Base-by-base conservation (phyloP, 495 filamentous ascomycete genomes). In the Sabuloglossum arenarium region DNA sequence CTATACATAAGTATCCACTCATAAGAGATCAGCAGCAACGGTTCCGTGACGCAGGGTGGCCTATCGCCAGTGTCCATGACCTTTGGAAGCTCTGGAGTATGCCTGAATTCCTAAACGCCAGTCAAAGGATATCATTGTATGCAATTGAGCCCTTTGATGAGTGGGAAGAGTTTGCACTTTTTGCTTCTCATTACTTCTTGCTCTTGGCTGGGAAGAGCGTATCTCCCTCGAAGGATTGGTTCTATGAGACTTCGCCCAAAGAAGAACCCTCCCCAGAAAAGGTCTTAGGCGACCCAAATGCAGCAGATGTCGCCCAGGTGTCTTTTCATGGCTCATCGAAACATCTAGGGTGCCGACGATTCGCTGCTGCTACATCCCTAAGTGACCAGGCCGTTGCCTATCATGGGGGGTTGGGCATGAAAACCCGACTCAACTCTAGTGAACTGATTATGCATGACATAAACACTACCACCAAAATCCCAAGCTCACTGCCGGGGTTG, bases 121-220 rank as follows among this genome's bases (percentile, higher is more conserved):
- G 70, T 0, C 73, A 82, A 47, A 73, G 82, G 55, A 65, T 60
- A 16, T 61, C 63, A 25, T 67, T 94, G 24, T 82, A 94, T 57
- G 62, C 63, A 0, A 65, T 84, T 29, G 89, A 95, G 64, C 79
- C 81, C 21, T 95, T 96, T 65, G 89, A 96, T 67, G 88, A 96
- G 68, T 95, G 86, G 87, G 89, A 96, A 67, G 89, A 96, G 59
- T 87, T 94, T 64, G 85, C 84, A 12, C 69, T 95, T 4, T 96
- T 91, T 65, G 81, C 74, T 6, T 77, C 79, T 52, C 89, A 94
- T 68, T 94, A 94, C 68, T 90, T 89, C 60, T 68, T 96, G 29
- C 71, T 94, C 8, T 69, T 82, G 37, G 88, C 87, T 6, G 63
- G 60, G 39, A 61, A 58, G 37, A 5, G 37, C 34, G 25, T 1